Base-by-base conservation (phyloP, 495 filamentous ascomycete genomes). In the Penicillium canescens region DNA sequence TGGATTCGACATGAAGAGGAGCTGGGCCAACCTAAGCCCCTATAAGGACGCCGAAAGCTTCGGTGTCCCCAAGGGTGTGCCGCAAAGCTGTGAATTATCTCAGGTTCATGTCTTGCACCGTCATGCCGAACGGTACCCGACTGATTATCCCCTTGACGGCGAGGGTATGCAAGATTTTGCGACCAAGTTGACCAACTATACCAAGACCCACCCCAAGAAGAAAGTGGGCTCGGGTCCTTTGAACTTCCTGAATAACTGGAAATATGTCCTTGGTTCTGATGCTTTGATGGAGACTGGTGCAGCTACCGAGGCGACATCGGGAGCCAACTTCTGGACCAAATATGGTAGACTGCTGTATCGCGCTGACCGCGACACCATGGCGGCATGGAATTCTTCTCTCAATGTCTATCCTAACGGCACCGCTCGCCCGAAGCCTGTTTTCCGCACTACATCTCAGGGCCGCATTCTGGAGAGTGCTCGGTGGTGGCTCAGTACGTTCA, bases 111-210 rank as follows among this genome's bases (percentile, higher is more conserved):
- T 69, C 23, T 63, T 83, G 11, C 80, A 82, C 49, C 70, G 80
- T 26, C 79, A 82, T 60, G 78, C 78, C 2, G 70, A 83, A 50
- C 72, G 78, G 18, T 82, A 78, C 42, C 77, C 77, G 0, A 77
- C 72, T 0, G 28, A 59, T 26, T 59, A 57, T 36, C 59, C 55
- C 3, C 67, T 78, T 18, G 79, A 83, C 54, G 77, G 74, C 10
- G 60, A 44, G 20, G 76, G 76, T 47, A 76, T 81, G 57, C 61
- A 69, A 26, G 59, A 65, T 34, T 82, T 83, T 46, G 72, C 66
- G 0, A 42, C 63, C 8, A 82, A 82, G 46, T 54, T 82, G 8
- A 54, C 55, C 24, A 81, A 82, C 37, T 79, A 77, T 52, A 71
- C 65, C 40, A 62, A 56, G 2, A 48, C 67, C 3, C 70, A 78